phyloP scores from a whole-genome alignment of 495 filamentous ascomycete genomes.

The Penicillium lividum region DNA sequence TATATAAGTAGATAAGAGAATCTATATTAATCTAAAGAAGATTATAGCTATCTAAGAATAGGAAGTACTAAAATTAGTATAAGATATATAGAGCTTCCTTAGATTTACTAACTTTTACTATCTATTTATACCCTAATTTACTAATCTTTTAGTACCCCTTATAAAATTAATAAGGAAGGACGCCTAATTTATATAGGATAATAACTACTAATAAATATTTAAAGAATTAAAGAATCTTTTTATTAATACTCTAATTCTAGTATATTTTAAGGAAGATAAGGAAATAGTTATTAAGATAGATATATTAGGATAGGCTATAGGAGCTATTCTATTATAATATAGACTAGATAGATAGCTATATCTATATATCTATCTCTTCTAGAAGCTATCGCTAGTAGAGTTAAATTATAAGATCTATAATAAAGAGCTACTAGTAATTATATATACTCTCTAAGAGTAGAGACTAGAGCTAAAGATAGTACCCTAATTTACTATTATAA shows the following conservation, averaged over 20 bases:
- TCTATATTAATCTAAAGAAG: too few relatives aligned
- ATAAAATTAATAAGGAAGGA: neutral
- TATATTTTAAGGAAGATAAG: neutral
- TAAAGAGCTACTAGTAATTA: neutral
- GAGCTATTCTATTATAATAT: neutral
- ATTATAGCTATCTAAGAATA: too few relatives aligned
- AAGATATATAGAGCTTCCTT: too few relatives aligned
- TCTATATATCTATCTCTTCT: neutral
- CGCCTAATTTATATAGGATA: neutral
- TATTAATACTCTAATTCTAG: neutral
- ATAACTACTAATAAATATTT: neutral
- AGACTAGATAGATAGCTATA: neutral
- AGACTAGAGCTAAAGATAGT: neutral
- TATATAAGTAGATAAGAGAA: too few relatives aligned
- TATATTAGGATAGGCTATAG: neutral
- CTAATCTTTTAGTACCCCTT: neutral
- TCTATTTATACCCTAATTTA: neutral
- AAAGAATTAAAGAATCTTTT: neutral
- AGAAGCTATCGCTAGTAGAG: neutral
- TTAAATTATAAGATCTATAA: neutral
- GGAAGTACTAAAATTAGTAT: too few relatives aligned
- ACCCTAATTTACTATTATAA: neutral
- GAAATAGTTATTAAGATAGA: neutral
- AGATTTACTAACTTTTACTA: neutral
- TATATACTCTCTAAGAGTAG: neutral